A percentile compares a stretch with the other conserved stretches of the same genome.
phyloP scores from a whole-genome alignment of 1,139 yeast species.

The Martiniozyma asiatica region DNA sequence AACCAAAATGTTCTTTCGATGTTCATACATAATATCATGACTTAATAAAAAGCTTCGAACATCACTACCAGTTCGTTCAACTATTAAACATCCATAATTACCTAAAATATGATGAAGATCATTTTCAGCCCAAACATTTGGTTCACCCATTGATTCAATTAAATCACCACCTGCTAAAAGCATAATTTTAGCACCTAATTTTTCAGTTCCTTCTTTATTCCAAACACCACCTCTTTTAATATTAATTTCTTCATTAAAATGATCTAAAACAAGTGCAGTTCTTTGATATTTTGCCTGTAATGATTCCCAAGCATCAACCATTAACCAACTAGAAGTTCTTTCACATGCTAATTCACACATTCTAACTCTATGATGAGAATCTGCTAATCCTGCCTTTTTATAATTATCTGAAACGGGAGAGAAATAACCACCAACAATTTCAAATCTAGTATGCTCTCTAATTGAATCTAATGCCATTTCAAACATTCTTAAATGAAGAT shows the following conservation, averaged over 20 bases:
- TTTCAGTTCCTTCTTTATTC: constrained; percentile 49
- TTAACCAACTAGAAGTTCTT: constrained; percentile 90
- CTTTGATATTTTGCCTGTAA: constrained; percentile 84
- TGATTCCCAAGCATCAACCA: constrained; percentile 99
- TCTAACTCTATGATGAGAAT: constrained; percentile 78
- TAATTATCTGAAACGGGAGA: constrained; percentile 96
- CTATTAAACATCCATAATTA: constrained; percentile 88
- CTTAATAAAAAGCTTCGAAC: constrained; percentile 82
- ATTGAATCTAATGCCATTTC: constrained; percentile 96
- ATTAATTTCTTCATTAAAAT: constrained; percentile 90
- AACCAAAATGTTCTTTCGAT: constrained; percentile 82
- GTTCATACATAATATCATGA: constrained; percentile 96
- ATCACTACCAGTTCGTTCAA: constrained; percentile 93
- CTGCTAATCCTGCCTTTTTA: constrained; percentile 86
- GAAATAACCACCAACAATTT: constrained; percentile 92
- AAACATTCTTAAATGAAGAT: constrained; percentile 89
- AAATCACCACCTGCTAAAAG: constrained; percentile 94
- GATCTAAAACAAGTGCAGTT: constrained; percentile 92
- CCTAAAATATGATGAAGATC: constrained; percentile 94
- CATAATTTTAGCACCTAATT: constrained; percentile 79
- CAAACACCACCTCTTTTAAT: constrained; percentile 77
- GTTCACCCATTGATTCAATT: constrained; percentile 99
- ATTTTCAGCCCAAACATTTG: constrained; percentile 96
- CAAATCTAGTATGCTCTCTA: constrained; percentile 82
- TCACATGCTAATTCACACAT: constrained; percentile 99